Evolutionary conservation across 768 basidiomycete genomes (phyloP).

Genomic region (Macrolepiota fuliginosa): DNA sequence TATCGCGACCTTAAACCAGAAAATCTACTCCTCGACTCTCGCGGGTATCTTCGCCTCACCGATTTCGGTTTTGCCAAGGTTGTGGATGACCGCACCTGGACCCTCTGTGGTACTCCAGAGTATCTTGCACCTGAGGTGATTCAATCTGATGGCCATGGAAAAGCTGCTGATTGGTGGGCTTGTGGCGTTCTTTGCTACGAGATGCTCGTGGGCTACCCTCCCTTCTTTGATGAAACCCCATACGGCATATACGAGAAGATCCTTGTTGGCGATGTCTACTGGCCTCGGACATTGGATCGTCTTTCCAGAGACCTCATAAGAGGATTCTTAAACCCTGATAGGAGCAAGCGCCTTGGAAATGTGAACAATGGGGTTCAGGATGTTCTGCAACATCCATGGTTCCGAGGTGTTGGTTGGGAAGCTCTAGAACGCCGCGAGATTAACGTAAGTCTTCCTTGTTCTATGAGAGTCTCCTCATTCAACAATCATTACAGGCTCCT

Average conservation of each 20-base stretch:
- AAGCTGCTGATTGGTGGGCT: constrained; percentile 99
- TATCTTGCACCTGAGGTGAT: constrained; percentile 99
- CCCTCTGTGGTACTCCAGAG: constrained; percentile 93
- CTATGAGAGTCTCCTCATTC: constrained; percentile 1
- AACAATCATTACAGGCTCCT: constrained; percentile 55
- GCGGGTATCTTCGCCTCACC: constrained; percentile 91
- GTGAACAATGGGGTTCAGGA: constrained; percentile 91
- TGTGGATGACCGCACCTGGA: constrained; percentile 97
- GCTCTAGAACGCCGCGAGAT: constrained; percentile 85
- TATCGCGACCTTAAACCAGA: constrained; percentile 99
- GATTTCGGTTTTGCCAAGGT: constrained; percentile 99
- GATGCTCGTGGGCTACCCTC: constrained; percentile 98
- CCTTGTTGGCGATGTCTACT: constrained; percentile 80
- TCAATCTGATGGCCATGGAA: constrained; percentile 95
- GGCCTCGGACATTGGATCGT: constrained; percentile 88
- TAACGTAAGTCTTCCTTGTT: constrained; percentile 46
- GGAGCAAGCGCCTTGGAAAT: constrained; percentile 89
- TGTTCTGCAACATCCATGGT: constrained; percentile 91
- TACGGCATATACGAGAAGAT: constrained; percentile 99
- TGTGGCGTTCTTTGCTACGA: constrained; percentile 96
- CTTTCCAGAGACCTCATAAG: constrained; percentile 87
- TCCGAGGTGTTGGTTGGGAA: constrained; percentile 92
- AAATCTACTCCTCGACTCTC: constrained; percentile 92
- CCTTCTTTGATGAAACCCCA: constrained; percentile 97
- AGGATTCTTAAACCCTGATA: constrained; percentile 88